phyloP scores from a whole-genome alignment of 139 green algal genomes.

The Parachlorella kessleri region DNA sequence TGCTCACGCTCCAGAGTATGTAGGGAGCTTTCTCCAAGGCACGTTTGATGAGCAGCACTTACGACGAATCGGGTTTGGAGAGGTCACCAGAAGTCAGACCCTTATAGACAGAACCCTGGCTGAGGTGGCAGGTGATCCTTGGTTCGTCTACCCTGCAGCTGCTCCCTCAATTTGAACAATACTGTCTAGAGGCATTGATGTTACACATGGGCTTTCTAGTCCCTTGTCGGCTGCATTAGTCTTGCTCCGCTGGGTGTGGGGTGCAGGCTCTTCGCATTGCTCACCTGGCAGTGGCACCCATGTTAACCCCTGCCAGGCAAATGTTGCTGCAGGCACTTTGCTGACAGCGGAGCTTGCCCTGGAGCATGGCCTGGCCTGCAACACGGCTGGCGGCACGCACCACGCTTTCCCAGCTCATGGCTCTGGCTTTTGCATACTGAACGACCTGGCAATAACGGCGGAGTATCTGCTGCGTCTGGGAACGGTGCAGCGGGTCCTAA shows the following conservation, averaged over 20 bases:
- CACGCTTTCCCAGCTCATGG: slow-evolving; percentile 73
- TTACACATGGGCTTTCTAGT: too few relatives aligned
- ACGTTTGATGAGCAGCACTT: slow-evolving; percentile 46
- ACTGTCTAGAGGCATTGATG: too few relatives aligned
- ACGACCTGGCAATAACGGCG: slow-evolving; percentile 83
- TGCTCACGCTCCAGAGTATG: slow-evolving; percentile 66
- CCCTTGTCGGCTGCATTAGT: too few relatives aligned
- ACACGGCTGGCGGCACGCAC: slow-evolving; percentile 85
- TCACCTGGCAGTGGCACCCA: too few relatives aligned
- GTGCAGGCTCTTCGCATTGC: too few relatives aligned
- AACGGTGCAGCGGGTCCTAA: slow-evolving; percentile 60
- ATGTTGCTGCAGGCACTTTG: slow-evolving; percentile 79
- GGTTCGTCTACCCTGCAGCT: too few relatives aligned
- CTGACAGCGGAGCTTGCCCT: slow-evolving; percentile 87
- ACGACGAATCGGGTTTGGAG: slow-evolving; percentile 66
- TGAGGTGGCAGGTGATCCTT: slow-evolving; percentile 50
- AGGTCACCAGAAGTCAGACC: slow-evolving; percentile 18
- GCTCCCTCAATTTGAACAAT: too few relatives aligned
- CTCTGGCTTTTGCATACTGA: slow-evolving; percentile 89
- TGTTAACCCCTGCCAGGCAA: too few relatives aligned
- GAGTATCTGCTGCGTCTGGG: slow-evolving; percentile 50
- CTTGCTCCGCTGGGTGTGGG: too few relatives aligned
- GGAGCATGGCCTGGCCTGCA: slow-evolving; percentile 74
- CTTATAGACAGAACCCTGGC: slow-evolving; percentile 55
- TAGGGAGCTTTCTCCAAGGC: slow-evolving; percentile 49